Base-by-base conservation (phyloP, 352 stramenopile species). In the Phytophthora fragariaefolia region DNA sequence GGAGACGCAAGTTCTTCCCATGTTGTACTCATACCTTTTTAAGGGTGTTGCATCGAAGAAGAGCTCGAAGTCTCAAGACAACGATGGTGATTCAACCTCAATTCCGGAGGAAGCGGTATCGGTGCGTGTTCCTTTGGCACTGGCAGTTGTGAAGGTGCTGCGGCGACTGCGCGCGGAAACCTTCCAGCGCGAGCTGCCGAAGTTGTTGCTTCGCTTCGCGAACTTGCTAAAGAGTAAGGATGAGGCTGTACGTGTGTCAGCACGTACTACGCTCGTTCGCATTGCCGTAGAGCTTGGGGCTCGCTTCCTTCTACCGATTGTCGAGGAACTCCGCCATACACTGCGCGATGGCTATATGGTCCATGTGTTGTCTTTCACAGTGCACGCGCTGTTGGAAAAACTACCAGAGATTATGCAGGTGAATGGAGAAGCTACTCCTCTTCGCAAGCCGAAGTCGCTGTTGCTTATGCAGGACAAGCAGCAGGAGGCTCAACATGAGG, bases 121-220 rank as follows among this genome's bases (percentile, higher is more conserved):
- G 2, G 87, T 99, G 48, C 90, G 97, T 47, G 90, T 98, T 20
- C 88, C 94, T 9, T 74, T 99, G 30, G 96, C 96, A 17, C 74
- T 99, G 13, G 97, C 97, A 12, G 82, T 99, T 40, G 84, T 99
- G n/a, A 99, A 99, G 69, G 89, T 99, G 5, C 88, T 98, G 51
- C 89, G 97, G 52, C 97, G 97, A 32, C 82, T 99, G 54, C 96
- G 93, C 24, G 76, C 77, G 6, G 65, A 80, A 8, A 89, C 83
- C 30, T 99, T 99, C 72, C 92, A 98, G 67, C 58, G 85, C 7
- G 96, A 98, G 69, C 88, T 99, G 55, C 95, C 93, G 6, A 97
- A 97, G 59, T 76, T 99, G 38, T 77, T 99, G 23, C 83, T 98
- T 20, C 90, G 85, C 22, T 90, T 97, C 45, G 85, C 83, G n/a